A percentile compares a stretch with the other conserved stretches of the same genome.
Evolutionary conservation across 2,329 filamentous ascomycete genomes (phyloP).

Genomic region (Cladorrhinum sp.): DNA sequence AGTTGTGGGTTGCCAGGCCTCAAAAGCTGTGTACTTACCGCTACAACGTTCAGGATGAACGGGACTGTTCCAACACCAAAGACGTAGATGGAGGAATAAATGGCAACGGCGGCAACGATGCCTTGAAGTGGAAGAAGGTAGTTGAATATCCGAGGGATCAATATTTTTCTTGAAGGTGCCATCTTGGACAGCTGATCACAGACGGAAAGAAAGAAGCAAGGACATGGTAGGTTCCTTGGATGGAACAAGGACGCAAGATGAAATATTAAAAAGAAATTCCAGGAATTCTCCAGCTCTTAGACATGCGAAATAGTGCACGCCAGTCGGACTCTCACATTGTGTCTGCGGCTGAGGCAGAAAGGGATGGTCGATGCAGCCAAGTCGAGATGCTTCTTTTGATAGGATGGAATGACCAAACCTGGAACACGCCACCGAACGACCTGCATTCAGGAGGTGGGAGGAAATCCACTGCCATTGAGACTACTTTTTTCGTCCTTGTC

Average conservation of each 20-base stretch:
- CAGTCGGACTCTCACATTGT: background rate
- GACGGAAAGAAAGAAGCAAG: background rate
- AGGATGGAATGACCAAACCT: background rate
- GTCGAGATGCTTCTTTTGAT: conserved; percentile 13
- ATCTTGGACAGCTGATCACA: conserved; percentile 3
- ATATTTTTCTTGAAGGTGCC: conserved; percentile 6
- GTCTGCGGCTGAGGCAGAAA: background rate
- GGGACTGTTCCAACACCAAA: conserved; percentile 19
- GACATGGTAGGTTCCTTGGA: conserved; percentile 2
- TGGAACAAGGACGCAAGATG: background rate
- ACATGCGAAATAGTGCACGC: background rate
- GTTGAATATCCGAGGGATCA: conserved; percentile 20
- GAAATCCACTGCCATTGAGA: background rate
- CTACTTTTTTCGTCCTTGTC: background rate
- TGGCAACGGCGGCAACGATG: conserved; percentile 21
- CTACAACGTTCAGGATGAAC: conserved; percentile 24
- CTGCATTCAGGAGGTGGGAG: background rate
- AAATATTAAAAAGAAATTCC: background rate
- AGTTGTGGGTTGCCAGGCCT: background rate
- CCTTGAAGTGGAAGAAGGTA: conserved; percentile 24
- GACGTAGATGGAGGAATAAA: conserved; percentile 25
- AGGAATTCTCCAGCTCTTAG: background rate
- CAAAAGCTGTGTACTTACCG: conserved; percentile 16
- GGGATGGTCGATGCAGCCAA: conserved; percentile 10
- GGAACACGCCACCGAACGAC: background rate